Percentiles rank a stretch among this genome's conserved stretches.
phyloP scores from a whole-genome alignment of 805 yeast species.

The Sugiyamaella mastotermitis region DNA sequence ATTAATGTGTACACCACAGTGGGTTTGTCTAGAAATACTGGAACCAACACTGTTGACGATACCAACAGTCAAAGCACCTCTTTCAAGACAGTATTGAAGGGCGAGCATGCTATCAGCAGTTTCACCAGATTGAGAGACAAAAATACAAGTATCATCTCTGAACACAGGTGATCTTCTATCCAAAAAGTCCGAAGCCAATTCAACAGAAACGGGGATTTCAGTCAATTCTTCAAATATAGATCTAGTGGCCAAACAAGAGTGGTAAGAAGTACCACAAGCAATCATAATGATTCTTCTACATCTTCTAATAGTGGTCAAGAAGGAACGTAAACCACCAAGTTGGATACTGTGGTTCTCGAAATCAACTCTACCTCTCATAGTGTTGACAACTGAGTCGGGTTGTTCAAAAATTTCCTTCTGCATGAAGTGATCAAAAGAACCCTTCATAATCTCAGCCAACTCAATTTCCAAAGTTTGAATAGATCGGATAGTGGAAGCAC shows the following conservation, averaged over 20 bases:
- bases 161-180: conserved; percentile 96
- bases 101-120: conserved; percentile 97
- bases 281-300: conserved; percentile 95
- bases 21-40: conserved; percentile 91
- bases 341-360: conserved; percentile 71
- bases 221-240: conserved; percentile 94
- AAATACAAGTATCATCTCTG: conserved; percentile 95
- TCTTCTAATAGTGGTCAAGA: conserved; percentile 83
- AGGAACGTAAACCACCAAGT: conserved; percentile 84
- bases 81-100: conserved; percentile 87
- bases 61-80: conserved; percentile 97
- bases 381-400: conserved; percentile 96
- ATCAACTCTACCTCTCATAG: conserved; percentile 99
- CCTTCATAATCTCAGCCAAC: conserved; percentile 96
- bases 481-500: conserved; percentile 86
- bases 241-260: conserved; percentile 96
- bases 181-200: conserved; percentile 88
- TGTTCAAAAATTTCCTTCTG: conserved; percentile 98
- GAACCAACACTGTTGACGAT: conserved; percentile 98
- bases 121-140: conserved; percentile 98
- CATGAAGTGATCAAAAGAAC: conserved; percentile 94
- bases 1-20: conserved; percentile 98
- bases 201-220: conserved; percentile 89
- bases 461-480: conserved; percentile 97
- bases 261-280: conserved; percentile 99